Base-by-base conservation (phyloP, 1,284 basidiomycete genomes). In the Laetiporus sulphureus region DNA sequence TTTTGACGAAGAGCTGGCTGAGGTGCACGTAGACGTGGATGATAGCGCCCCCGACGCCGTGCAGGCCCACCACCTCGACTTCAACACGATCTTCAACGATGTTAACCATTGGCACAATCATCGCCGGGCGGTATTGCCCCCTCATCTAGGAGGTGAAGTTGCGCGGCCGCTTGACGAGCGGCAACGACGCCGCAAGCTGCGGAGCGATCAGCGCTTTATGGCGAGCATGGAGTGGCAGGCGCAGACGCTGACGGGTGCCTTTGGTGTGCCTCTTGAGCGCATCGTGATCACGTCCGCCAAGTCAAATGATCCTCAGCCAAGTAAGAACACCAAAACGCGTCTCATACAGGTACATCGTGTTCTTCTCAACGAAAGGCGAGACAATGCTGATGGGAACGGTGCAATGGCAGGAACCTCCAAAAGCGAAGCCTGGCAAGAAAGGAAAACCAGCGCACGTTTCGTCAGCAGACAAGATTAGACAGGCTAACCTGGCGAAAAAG, bases 191-290 rank as follows among this genome's bases (percentile, higher is more conserved):
- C 65, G 60, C 46, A 58, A 55, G 36, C 60, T 77, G 35, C 60
- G 63, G 13, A 53, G 54, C 15, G 66, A 77, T 13, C 83, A 85
- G 51, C 59, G 68, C 2, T 75, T 73, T 55, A 79, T 80, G 73
- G 60, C 66, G 20, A 62, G 53, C 13, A 51, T 84, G 44, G 77
- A 80, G 45, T 61, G 66, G 43, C 76, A 77, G 34, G 80, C 83
- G 5, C 71, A 69, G 31, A 79, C 79, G 1, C 54, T 85, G 43
- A 79, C 77, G 0, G 81, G 83, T 0, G 78, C 79, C 1, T 65
- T 68, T 1, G 81, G 82, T 0, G 64, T 62, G 1, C 59, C 60
- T 3, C 61, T 84, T 24, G 64, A 74, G 51, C 70, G 69, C 42
- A 69, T 77, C 24, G 64, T 70, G 13, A 83, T 84, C 43, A 61